A percentile compares a stretch with the other conserved stretches of the same genome.
Conservation (phyloP, 805 yeast species). For the Ogataea pini region DNA sequence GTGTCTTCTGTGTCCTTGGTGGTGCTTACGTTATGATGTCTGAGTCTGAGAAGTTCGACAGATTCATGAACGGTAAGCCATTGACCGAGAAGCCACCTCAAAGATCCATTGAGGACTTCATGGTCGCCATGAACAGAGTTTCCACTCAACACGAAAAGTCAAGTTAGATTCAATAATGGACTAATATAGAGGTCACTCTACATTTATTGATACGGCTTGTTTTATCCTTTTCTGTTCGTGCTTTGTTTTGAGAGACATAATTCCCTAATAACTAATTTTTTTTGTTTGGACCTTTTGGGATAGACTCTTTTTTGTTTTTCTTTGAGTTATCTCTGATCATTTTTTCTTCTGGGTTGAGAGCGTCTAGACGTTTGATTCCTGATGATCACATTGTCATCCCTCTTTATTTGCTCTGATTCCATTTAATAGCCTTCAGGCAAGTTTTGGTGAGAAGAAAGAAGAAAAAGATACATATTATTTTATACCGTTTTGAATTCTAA, state of each 20-base stretch:
- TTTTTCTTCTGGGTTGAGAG: slow-evolving; percentile 3
- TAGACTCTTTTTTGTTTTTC: slow-evolving; percentile 10
- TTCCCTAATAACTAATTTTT: slow-evolving; percentile 19
- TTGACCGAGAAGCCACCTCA: slow-evolving; percentile 54
- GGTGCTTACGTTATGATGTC: slow-evolving; percentile 96
- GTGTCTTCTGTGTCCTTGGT: slow-evolving; percentile 94
- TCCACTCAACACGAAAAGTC: slow-evolving; percentile 88
- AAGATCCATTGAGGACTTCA: slow-evolving; percentile 81
- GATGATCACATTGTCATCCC: slow-evolving; percentile 3
- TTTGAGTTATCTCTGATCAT: slow-evolving; percentile 7
- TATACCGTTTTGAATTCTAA: slow-evolving; percentile 10
- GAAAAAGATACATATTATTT: slow-evolving; percentile 9
- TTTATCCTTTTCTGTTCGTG: slow-evolving; percentile 15
- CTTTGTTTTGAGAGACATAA: slow-evolving; percentile 13
- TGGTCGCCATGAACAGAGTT: slow-evolving; percentile 85
- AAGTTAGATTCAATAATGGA: slow-evolving; percentile 41
- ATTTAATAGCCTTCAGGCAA: slow-evolving; percentile 2
- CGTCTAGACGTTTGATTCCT: slow-evolving; percentile 3
- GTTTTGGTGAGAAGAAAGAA: neutral
- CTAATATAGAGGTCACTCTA: slow-evolving; percentile 18
- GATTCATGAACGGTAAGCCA: slow-evolving; percentile 81
- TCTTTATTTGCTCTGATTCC: neutral
- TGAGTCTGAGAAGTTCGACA: slow-evolving; percentile 74
- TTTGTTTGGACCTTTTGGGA: slow-evolving; percentile 15
- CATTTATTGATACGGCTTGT: slow-evolving; percentile 15